Conservation (phyloP, 176 grass and related monocot species). For the Avena insularis region DNA sequence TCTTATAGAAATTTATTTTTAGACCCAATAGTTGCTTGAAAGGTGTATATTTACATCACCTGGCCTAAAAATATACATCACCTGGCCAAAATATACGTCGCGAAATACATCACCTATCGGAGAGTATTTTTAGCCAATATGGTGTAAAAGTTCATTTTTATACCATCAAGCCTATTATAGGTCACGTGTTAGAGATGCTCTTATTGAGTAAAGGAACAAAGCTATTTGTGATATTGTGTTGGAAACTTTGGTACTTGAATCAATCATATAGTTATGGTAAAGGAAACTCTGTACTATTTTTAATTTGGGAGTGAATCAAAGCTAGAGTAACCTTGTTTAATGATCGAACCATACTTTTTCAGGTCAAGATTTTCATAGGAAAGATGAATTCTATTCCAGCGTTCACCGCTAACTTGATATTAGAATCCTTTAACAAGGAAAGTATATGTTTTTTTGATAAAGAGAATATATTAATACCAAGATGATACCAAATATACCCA, state of each 20-base stretch:
- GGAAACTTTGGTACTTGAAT: background rate
- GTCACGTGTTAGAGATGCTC: no score
- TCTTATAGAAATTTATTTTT: no score
- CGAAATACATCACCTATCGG: no score
- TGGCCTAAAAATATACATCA: no score
- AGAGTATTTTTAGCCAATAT: no score
- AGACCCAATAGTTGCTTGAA: no score
- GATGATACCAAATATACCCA: no score
- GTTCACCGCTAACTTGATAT: slow-evolving; percentile 90
- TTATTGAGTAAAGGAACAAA: background rate
- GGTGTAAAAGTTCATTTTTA: no score
- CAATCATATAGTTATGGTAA: background rate
- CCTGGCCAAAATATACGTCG: no score
- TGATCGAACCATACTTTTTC: slow-evolving; percentile 46
- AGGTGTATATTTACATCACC: no score
- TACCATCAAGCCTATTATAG: no score
- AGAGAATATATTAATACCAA: no score
- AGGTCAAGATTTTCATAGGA: slow-evolving; percentile 87
- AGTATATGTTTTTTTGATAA: slow-evolving; percentile 55
- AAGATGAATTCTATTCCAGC: slow-evolving; percentile 90
- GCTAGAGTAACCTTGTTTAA: background rate
- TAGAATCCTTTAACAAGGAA: slow-evolving; percentile 92
- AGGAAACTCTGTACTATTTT: background rate
- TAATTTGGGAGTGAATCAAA: background rate
- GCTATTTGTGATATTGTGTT: background rate